phyloP scores from a whole-genome alignment of 108 stramenopile genomes.

The Cyclotella kingstonii region DNA sequence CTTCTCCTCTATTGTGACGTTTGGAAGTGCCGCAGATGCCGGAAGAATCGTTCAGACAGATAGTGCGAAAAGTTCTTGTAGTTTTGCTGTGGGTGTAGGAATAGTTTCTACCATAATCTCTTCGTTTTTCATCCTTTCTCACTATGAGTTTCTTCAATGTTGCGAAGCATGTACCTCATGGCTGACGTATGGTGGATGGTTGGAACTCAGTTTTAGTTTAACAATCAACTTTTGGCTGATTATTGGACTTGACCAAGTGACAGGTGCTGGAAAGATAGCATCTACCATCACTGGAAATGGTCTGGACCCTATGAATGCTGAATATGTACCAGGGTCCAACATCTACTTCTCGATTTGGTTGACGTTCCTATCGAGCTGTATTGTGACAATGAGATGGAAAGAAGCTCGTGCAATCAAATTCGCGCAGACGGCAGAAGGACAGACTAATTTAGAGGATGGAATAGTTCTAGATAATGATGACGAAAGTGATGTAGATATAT shows the following conservation, averaged over 20 bases:
- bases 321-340: conserved; percentile 60
- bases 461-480: conserved; percentile 19
- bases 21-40: conserved; percentile 45
- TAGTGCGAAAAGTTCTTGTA: conserved; percentile 27
- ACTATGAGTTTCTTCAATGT: conserved; percentile 58
- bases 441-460: conserved; percentile 8
- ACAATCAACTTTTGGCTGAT: conserved; percentile 22
- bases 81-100: conserved; percentile 52
- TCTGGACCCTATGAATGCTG: neutral
- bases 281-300: conserved; percentile 24
- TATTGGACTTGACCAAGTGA: conserved; percentile 14
- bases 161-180: conserved; percentile 22
- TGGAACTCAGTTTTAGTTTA: conserved; percentile 17
- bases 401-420: conserved; percentile 69
- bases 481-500: conserved; percentile 21
- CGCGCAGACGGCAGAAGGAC: conserved; percentile 53
- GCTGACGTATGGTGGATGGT: conserved; percentile 26
- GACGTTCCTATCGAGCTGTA: conserved; percentile 47
- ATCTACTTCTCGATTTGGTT: conserved; percentile 58
- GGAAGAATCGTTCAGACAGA: conserved; percentile 5
- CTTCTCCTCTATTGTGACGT: conserved; percentile 37
- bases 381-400: conserved; percentile 67
- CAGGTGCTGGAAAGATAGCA: conserved; percentile 18
- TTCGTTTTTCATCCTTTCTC: conserved; percentile 55
- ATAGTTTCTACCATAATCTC: conserved; percentile 38